A percentile compares a stretch with the other conserved stretches of the same genome.
Conservation (phyloP, 2,329 filamentous ascomycete genomes). For the Trichoderma koningiopsis region DNA sequence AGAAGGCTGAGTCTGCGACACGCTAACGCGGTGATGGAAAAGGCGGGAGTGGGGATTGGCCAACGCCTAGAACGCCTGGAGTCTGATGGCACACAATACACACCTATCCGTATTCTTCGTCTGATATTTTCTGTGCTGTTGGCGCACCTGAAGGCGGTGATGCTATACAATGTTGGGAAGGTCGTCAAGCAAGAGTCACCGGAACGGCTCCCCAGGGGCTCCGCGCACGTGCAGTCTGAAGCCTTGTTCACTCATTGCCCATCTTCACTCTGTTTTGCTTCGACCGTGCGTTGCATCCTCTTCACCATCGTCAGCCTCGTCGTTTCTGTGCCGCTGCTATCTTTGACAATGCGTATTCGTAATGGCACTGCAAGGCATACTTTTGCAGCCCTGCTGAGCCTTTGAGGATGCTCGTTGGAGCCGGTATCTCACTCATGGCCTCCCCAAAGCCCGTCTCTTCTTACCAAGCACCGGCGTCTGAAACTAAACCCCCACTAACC, state of each 20-base stretch:
- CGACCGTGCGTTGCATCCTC: background rate
- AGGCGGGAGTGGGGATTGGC: constrained; percentile 1
- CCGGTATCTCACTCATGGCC: background rate
- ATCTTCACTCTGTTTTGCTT: background rate
- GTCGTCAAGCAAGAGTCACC: background rate
- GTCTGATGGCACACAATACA: background rate
- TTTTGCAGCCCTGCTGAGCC: background rate
- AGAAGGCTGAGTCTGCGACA: constrained; percentile 16
- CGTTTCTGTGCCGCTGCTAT: background rate
- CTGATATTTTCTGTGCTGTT: background rate
- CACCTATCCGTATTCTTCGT: background rate
- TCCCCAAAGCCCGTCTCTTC: background rate
- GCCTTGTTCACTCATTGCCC: background rate
- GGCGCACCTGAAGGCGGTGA: background rate
- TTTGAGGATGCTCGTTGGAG: background rate
- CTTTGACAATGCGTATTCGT: background rate
- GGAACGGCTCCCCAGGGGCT: constrained; percentile 4
- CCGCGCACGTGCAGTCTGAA: constrained; percentile 5
- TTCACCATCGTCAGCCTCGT: background rate
- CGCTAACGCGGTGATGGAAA: background rate
- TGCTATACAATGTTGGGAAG: constrained; percentile 7
- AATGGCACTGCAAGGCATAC: background rate
- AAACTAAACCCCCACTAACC: constrained; percentile 15
- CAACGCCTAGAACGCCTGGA: background rate
- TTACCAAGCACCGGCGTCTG: background rate